A percentile compares a stretch with the other conserved stretches of the same genome.
phyloP scores from a whole-genome alignment of 2,329 filamentous ascomycete genomes.

The Trichoderma sp. region DNA sequence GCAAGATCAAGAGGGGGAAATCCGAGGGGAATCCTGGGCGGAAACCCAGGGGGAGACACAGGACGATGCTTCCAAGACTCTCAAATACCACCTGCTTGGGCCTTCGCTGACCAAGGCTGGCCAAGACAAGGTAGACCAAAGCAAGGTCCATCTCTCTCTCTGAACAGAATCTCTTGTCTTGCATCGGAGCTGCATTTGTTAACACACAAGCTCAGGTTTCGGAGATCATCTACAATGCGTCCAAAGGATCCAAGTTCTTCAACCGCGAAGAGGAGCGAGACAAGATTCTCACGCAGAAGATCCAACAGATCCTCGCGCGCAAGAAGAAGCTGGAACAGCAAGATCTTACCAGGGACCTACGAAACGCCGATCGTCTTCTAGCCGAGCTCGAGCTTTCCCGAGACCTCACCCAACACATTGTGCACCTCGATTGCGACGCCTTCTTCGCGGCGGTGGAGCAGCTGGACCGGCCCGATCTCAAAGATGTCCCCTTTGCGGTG shows the following conservation, averaged over 20 bases:
- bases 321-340: constrained; percentile 75
- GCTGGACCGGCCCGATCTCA: constrained; percentile 79
- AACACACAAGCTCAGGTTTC: constrained; percentile 65
- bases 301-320: constrained; percentile 73
- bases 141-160: constrained; percentile 58
- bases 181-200: neutral
- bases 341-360: constrained; percentile 72
- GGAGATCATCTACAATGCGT: constrained; percentile 95
- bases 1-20: constrained; percentile 38
- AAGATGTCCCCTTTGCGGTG: constrained; percentile 86
- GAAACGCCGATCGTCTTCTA: constrained; percentile 79
- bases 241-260: constrained; percentile 96
- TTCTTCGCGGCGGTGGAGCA: constrained; percentile 96
- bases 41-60: constrained; percentile 29
- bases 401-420: constrained; percentile 80
- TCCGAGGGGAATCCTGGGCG: too few relatives aligned
- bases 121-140: constrained; percentile 90
- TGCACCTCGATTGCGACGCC: constrained; percentile 95
- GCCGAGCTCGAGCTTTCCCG: constrained; percentile 75
- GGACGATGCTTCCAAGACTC: constrained; percentile 53
- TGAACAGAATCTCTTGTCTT: neutral
- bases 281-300: constrained; percentile 80
- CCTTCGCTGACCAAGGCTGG: constrained; percentile 93
- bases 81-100: constrained; percentile 88
- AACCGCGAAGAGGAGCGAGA: constrained; percentile 85